A percentile compares a stretch with the other conserved stretches of the same genome.
These are phyloP conservation scores for Anastatica hierochuntica DNA, from an alignment of 345 rosid species.

Conservation along the genomic window DNA sequence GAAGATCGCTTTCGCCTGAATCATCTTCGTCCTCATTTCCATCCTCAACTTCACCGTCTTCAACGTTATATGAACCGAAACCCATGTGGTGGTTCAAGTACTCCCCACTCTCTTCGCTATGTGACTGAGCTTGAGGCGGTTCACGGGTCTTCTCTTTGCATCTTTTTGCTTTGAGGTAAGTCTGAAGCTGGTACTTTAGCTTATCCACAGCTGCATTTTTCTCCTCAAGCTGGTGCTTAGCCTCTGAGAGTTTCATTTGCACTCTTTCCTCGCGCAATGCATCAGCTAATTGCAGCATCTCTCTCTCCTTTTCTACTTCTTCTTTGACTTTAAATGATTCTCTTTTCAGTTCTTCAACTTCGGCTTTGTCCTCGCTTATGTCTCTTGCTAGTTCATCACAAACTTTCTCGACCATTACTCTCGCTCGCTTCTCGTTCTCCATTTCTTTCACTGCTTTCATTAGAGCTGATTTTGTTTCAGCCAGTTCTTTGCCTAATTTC, in stretches of 20 bases:
- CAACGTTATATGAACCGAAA: slow-evolving; percentile 33
- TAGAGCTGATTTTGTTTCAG: slow-evolving; percentile 63
- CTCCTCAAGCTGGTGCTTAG: slow-evolving; percentile 71
- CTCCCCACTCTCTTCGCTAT: slow-evolving; percentile 42
- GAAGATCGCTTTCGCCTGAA: slow-evolving; percentile 78
- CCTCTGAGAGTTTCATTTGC: slow-evolving; percentile 71
- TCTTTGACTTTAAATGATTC: slow-evolving; percentile 52
- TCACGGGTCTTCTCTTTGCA: slow-evolving; percentile 46
- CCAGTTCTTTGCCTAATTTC: slow-evolving; percentile 77
- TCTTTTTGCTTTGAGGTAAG: slow-evolving; percentile 56
- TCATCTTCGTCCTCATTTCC: slow-evolving; percentile 47
- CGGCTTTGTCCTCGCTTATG: slow-evolving; percentile 50
- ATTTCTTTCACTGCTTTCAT: slow-evolving; percentile 67
- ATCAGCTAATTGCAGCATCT: slow-evolving; percentile 69
- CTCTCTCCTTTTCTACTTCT: slow-evolving; percentile 77
- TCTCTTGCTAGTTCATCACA: slow-evolving; percentile 73
- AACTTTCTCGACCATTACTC: slow-evolving; percentile 70
- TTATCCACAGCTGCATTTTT: slow-evolving; percentile 74
- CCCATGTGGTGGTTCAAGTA: slow-evolving; percentile 33
- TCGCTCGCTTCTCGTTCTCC: slow-evolving; percentile 74
- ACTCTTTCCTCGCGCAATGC: slow-evolving; percentile 61
- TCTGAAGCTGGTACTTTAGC: slow-evolving; percentile 76
- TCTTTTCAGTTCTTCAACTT: slow-evolving; percentile 54
- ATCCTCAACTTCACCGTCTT: slow-evolving; percentile 63
- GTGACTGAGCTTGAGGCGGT: slow-evolving; percentile 29